Evolutionary conservation across 2,329 filamentous ascomycete species (phyloP), one percentile per base, ranked within the genome.

Genomic region (Incumbomyces lentus): DNA sequence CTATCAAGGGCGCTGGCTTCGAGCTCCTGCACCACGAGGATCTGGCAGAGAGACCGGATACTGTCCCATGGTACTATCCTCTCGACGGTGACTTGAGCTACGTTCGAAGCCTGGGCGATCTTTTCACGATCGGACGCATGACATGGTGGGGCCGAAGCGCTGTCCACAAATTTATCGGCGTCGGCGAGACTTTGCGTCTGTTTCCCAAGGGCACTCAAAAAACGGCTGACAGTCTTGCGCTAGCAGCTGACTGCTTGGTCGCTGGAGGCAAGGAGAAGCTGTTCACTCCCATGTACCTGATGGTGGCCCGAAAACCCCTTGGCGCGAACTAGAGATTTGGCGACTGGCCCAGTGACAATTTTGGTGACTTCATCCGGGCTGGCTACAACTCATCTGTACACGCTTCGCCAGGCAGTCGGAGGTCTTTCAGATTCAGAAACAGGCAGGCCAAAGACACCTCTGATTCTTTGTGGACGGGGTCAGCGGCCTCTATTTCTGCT

Each of bases 211-310:
- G 90, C 40, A 93, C 88, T 40, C 86, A 87, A 70, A 95, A 94
- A 79, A 95, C 88, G n/a, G 89, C 88, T 10, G 84, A 95, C 68
- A 88, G 84, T 60, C 69, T 96, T 59, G 88, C 84, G 5, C 61
- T 81, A 49, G 89, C 86, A 29, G 88, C 79, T 10, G 89, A 95
- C 66, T 84, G 79, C 59, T 72, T 96, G 43, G 89, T 95, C 17
- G 86, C 85, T 40, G 90, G 90, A 67, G 90, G 81, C 31, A 78
- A 80, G 64, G 75, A 89, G 71, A 85, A 94, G 66, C 76, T 96
- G n/a, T 96, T 96, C 70, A 96, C 90, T 1, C 90, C 90, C 47
- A 96, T 96, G 90, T 95, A 95, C 70, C 73, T 96, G 62, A 95
- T 95, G 86, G 79, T 95, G 49, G 90, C 80, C 51, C 81, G 86